Base-by-base conservation (phyloP, 345 rosid genomes). In the Brassica incana region DNA sequence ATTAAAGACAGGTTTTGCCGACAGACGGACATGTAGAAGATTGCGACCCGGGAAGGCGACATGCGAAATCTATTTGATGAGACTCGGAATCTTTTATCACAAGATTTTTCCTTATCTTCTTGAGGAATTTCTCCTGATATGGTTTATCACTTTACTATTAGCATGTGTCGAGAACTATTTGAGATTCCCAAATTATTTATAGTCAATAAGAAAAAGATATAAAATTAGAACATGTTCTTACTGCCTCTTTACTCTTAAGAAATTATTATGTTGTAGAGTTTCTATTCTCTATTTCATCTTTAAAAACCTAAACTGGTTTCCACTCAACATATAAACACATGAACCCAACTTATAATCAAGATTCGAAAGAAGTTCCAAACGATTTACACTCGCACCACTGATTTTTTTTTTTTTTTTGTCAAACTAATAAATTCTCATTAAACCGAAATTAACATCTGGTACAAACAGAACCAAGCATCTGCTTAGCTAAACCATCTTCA, bases 41-140 rank as follows among this genome's bases (percentile, higher is more conserved):
- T 38, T 71, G 65, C 72, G 76, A 58, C 71, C 56, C 30, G 5
- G n/a, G 71, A 77, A 77, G 75, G 70, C 63, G 80, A 70, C 71
- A 77, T 70, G 80, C 14, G 59, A 36, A 38, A 78, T 78, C 72
- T 54, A 78, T 71, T 16, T 65, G 81, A 78, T 38, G 29, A 78
- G 81, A 71, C 77, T 54, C 15, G 35, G 66, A 72, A 78, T 71
- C 67, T 78, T 71, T 54, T 29, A 12, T 70, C 80, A 69, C 36
- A 33, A 68, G 74, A 40, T 67, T 69, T 77, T 33, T 18, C 29
- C 11, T 3, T 23, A 67, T 67, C 68, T 67, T 32, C 68, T 52
- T 69, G 63, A 20, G 25, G 52, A 48, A 74, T 74, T 52, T 65
- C 6, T 29, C 11, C 38, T 40, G 4, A 38, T 32, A 16, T 72